These are phyloP conservation scores for Boletus fagicola DNA, from an alignment of 768 basidiomycete genomes.

Conservation along the genomic window DNA sequence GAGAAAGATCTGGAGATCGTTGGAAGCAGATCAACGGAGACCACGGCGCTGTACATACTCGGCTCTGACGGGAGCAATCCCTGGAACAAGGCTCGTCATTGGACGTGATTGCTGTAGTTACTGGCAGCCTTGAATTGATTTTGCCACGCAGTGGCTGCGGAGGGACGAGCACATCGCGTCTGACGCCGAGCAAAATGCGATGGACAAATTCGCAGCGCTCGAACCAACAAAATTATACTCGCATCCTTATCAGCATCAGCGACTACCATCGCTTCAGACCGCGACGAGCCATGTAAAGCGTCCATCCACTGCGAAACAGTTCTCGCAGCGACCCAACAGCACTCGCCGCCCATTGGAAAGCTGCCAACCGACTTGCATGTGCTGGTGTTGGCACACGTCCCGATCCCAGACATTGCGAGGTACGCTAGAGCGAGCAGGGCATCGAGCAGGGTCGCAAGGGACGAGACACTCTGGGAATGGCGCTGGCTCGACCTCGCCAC, in stretches of 20 bases:
- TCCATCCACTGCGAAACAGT: neutral
- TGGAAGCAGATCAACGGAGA: neutral
- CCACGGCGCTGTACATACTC: constrained; percentile 38
- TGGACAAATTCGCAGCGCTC: constrained; percentile 87
- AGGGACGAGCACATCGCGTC: neutral
- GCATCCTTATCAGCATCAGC: constrained; percentile 31
- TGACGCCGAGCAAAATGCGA: constrained; percentile 27
- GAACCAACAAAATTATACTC: constrained; percentile 67
- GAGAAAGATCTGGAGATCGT: constrained; percentile 42
- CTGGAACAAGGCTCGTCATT: constrained; percentile 30
- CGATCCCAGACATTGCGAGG: constrained; percentile 76
- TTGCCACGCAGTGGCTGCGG: constrained; percentile 11
- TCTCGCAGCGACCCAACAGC: constrained; percentile 26
- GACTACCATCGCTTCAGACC: constrained; percentile 1
- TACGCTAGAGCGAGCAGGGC: constrained; percentile 70
- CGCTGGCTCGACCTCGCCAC: constrained; percentile 51
- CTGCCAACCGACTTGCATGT: constrained; percentile 79
- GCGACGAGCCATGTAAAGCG: constrained; percentile 19
- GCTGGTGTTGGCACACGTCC: constrained; percentile 67
- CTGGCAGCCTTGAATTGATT: neutral
- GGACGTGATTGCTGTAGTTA: neutral
- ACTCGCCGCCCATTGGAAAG: constrained; percentile 58
- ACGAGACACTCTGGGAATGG: constrained; percentile 78
- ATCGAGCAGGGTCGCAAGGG: constrained; percentile 57
- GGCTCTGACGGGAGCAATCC: constrained; percentile 54